A percentile compares a stretch with the other conserved stretches of the same genome.
phyloP scores from a whole-genome alignment of 805 yeast genomes.

The Candida nitratophila region DNA sequence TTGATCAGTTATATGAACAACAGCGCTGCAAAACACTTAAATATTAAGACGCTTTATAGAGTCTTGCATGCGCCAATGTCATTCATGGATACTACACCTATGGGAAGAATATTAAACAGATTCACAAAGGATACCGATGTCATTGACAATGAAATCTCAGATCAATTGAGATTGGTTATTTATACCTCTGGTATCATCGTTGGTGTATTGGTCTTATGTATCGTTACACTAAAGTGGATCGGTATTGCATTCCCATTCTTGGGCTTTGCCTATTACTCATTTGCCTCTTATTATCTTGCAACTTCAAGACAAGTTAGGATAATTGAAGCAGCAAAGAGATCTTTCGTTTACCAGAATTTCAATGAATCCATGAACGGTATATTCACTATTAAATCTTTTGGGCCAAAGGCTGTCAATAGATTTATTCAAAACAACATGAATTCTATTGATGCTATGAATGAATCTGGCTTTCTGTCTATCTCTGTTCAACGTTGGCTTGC shows the following conservation, averaged over 20 bases:
- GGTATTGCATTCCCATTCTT: slow-evolving; percentile 61
- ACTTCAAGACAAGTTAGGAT: slow-evolving; percentile 72
- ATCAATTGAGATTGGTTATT: slow-evolving; percentile 51
- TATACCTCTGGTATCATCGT: slow-evolving; percentile 41
- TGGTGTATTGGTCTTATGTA: slow-evolving; percentile 52
- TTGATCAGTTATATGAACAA: slow-evolving; percentile 43
- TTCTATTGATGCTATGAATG: slow-evolving; percentile 56
- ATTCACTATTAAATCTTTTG: slow-evolving; percentile 56
- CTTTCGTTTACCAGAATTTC: slow-evolving; percentile 63
- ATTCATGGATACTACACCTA: slow-evolving; percentile 70
- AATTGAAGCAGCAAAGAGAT: slow-evolving; percentile 65
- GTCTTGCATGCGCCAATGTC: slow-evolving; percentile 67
- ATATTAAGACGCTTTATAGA: slow-evolving; percentile 46
- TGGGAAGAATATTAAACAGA: slow-evolving; percentile 70
- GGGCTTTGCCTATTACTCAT: slow-evolving; percentile 33
- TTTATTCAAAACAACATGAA: slow-evolving; percentile 40
- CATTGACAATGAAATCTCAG: slow-evolving; percentile 63
- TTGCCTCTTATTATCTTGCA: slow-evolving; percentile 58
- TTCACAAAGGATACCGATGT: slow-evolving; percentile 76
- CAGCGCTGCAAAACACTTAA: slow-evolving; percentile 45
- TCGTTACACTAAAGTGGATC: slow-evolving; percentile 59
- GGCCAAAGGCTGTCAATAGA: slow-evolving; percentile 27
- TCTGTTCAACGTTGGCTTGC: slow-evolving; percentile 62
- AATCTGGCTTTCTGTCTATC: slow-evolving; percentile 52
- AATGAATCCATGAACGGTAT: slow-evolving; percentile 64